phyloP scores from a whole-genome alignment of 2,329 filamentous ascomycete species.

The Xylaria sp. region DNA sequence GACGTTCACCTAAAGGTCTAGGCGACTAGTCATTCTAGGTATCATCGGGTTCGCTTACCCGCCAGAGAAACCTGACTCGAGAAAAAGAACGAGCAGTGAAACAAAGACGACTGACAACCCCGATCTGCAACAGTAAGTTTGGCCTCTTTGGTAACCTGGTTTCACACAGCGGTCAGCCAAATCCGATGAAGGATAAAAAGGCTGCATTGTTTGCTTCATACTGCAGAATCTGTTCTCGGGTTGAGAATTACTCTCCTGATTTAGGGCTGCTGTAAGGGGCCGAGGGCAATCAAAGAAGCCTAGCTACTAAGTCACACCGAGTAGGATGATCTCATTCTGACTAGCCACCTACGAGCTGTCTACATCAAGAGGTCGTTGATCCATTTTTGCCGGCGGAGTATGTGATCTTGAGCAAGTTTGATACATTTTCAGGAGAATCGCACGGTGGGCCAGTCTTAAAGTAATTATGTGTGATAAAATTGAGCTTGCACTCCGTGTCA shows the following conservation, averaged over 20 bases:
- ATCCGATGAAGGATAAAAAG: neutral
- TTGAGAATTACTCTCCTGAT: too few species aligned
- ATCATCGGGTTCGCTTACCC: slow-evolving; percentile 29
- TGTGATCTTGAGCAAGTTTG: neutral
- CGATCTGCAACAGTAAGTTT: slow-evolving; percentile 24
- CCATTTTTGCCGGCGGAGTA: slow-evolving; percentile 8
- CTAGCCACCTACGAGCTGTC: neutral
- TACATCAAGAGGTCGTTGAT: neutral
- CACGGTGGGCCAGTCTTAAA: neutral
- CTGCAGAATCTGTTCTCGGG: too few species aligned
- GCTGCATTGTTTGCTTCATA: neutral
- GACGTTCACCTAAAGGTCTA: slow-evolving; percentile 1
- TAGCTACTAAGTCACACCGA: neutral
- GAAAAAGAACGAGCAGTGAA: neutral
- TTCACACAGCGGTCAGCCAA: neutral
- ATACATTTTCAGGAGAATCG: neutral
- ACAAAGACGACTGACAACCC: neutral
- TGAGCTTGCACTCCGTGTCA: neutral
- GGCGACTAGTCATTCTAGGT: slow-evolving; percentile 18
- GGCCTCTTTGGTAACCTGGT: too few species aligned
- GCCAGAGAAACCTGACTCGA: neutral
- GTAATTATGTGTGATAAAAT: neutral
- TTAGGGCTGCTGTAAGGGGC: neutral
- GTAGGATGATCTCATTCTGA: neutral
- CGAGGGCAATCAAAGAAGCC: neutral